Evolutionary conservation across 1,284 basidiomycete genomes (phyloP).

Genomic region (Coniferiporia weirii): DNA sequence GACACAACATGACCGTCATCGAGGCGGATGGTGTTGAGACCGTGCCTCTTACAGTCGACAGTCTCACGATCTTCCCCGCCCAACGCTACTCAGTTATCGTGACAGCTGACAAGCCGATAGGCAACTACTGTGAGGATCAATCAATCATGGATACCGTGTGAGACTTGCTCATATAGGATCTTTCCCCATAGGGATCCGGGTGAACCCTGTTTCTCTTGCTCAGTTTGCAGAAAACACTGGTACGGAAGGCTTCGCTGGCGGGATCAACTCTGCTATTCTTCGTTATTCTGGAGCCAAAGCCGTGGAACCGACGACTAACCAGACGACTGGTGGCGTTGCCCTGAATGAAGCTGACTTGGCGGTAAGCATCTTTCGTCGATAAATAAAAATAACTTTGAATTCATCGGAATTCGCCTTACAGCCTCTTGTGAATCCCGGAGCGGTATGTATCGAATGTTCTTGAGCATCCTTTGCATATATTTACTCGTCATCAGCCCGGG

Average conservation of each 20-base stretch:
- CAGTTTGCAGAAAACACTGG: neutral
- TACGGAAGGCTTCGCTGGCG: slow-evolving; percentile 22
- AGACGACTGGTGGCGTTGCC: slow-evolving; percentile 17
- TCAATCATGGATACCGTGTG: neutral
- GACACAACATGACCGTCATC: slow-evolving; percentile 29
- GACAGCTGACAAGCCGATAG: slow-evolving; percentile 31
- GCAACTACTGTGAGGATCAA: slow-evolving; percentile 26
- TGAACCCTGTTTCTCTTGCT: slow-evolving; percentile 13
- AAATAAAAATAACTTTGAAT: slow-evolving; percentile 1
- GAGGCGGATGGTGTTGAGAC: slow-evolving; percentile 37
- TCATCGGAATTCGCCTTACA: slow-evolving; percentile 12
- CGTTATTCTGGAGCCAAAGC: slow-evolving; percentile 31
- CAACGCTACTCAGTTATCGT: slow-evolving; percentile 38
- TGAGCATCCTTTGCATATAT: neutral
- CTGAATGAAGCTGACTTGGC: slow-evolving; percentile 28
- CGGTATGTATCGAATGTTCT: slow-evolving; percentile 9
- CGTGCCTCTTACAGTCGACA: slow-evolving; percentile 28
- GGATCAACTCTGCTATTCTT: slow-evolving; percentile 29
- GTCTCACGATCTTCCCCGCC: slow-evolving; percentile 26
- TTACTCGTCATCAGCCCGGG: slow-evolving; percentile 21
- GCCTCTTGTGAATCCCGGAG: slow-evolving; percentile 24
- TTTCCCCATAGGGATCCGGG: slow-evolving; percentile 30
- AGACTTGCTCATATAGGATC: neutral
- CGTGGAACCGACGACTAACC: slow-evolving; percentile 27
- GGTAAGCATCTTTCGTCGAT: slow-evolving; percentile 17